A percentile compares a stretch with the other conserved stretches of the same genome.
These are phyloP conservation scores for Eucalyptus sideroxylon DNA, from an alignment of 345 rosid genomes.

Conservation along the genomic window DNA sequence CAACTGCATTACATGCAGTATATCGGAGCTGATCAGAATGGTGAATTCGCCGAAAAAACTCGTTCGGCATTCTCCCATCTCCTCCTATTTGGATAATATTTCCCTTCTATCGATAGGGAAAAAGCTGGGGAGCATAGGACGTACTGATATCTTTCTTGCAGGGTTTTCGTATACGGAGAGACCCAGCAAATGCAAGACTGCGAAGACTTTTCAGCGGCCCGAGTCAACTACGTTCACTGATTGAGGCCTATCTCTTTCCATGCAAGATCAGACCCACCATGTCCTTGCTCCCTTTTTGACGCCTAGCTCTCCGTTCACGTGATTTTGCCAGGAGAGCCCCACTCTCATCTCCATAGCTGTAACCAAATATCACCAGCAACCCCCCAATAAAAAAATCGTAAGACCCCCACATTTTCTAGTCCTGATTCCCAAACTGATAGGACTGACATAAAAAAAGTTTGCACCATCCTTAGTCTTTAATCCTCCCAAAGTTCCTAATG, in stretches of 20 bases:
- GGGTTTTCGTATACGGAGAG: background rate
- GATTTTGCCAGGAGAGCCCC: background rate
- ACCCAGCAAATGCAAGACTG: background rate
- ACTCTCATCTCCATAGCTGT: background rate
- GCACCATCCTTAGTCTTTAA: background rate
- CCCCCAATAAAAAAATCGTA: background rate
- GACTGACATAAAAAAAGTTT: background rate
- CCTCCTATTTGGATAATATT: background rate
- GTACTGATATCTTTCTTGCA: background rate
- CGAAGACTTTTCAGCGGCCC: background rate
- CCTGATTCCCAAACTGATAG: background rate
- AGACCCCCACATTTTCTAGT: background rate
- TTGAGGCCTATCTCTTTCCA: background rate
- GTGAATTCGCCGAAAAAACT: background rate
- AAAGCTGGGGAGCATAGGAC: background rate
- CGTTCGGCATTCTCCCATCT: background rate
- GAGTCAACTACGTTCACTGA: background rate
- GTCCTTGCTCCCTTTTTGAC: background rate
- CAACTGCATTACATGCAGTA: background rate
- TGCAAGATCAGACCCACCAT: background rate
- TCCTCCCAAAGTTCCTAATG: background rate
- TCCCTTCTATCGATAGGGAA: background rate
- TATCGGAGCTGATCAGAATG: background rate
- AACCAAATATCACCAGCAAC: background rate
- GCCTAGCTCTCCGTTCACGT: background rate